A percentile compares a stretch with the other conserved stretches of the same genome.
Evolutionary conservation across 1,139 yeast species (phyloP).

Genomic region (Lodderomyces theae): DNA sequence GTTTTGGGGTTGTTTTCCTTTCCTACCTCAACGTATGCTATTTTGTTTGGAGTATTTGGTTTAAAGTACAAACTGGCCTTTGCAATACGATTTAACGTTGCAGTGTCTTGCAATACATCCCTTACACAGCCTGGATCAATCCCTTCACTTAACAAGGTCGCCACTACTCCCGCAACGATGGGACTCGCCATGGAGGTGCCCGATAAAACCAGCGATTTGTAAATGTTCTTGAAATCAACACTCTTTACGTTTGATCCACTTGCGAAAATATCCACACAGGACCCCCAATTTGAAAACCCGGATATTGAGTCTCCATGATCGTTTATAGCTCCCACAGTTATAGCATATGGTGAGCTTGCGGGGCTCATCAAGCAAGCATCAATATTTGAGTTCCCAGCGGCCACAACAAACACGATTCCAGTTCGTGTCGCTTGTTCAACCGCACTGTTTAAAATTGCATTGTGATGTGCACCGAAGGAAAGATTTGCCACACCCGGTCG

Average conservation of each 20-base stretch:
- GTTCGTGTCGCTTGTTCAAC: slow-evolving; percentile 65
- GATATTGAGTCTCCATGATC: slow-evolving; percentile 69
- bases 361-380: slow-evolving; percentile 86
- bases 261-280: slow-evolving; percentile 80
- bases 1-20: slow-evolving; percentile 10
- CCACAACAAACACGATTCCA: slow-evolving; percentile 76
- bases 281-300: slow-evolving; percentile 81
- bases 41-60: slow-evolving; percentile 37
- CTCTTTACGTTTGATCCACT: slow-evolving; percentile 69
- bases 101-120: slow-evolving; percentile 33
- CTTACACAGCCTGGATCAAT: slow-evolving; percentile 41
- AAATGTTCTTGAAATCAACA: slow-evolving; percentile 27
- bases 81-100: slow-evolving; percentile 37
- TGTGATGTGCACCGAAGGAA: slow-evolving; percentile 72
- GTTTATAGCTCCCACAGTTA: slow-evolving; percentile 86
- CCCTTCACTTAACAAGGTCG: slow-evolving; percentile 61
- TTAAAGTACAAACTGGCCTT: slow-evolving; percentile 27
- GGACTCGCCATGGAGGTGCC: slow-evolving; percentile 95
- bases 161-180: slow-evolving; percentile 69
- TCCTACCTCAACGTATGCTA: slow-evolving; percentile 32
- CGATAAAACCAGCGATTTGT: slow-evolving; percentile 46
- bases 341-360: slow-evolving; percentile 66
- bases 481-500: slow-evolving; percentile 67
- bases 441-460: slow-evolving; percentile 66
- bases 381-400: slow-evolving; percentile 80